Evolutionary conservation across 371 early-diverging fungal species (phyloP).

Genomic region (Rhizopus arrhizus): DNA sequence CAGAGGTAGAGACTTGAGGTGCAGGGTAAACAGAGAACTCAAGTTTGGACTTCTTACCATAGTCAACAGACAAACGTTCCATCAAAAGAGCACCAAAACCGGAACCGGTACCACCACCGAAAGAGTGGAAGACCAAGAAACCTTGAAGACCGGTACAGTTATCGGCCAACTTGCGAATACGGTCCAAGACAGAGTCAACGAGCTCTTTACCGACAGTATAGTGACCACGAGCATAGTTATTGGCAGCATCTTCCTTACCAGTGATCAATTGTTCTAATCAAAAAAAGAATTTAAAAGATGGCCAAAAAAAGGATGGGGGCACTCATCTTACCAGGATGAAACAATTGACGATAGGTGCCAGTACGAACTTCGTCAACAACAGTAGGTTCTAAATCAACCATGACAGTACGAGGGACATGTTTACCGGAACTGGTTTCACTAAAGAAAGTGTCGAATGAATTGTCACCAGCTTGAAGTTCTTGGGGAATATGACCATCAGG

Average conservation of each 20-base stretch:
- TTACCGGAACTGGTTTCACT: conserved; percentile 95
- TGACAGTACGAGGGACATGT: conserved; percentile 98
- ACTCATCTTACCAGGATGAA: conserved; percentile 84
- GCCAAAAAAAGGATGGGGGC: too few relatives aligned
- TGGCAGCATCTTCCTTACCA: conserved; percentile 99
- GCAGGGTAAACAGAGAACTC: conserved; percentile 99
- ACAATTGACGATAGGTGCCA: conserved; percentile 95
- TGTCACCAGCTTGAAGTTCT: conserved; percentile 39
- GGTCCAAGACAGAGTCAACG: conserved; percentile 95
- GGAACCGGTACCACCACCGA: conserved; percentile 99
- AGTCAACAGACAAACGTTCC: conserved; percentile 95
- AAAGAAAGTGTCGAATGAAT: conserved; percentile 85
- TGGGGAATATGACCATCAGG: conserved; percentile 93
- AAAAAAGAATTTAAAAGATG: conserved; percentile 84
- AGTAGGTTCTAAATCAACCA: conserved; percentile 98
- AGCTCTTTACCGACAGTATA: conserved; percentile 99
- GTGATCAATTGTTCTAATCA: conserved; percentile 93
- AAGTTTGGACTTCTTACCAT: conserved; percentile 98
- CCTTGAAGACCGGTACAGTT: conserved; percentile 98
- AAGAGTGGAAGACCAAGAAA: conserved; percentile 98
- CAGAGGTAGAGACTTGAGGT: conserved; percentile 96
- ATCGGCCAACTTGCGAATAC: conserved; percentile 97
- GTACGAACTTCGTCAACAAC: conserved; percentile 97
- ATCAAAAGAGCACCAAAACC: conserved; percentile 98
- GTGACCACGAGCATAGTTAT: conserved; percentile 99